Evolutionary conservation across 768 basidiomycete species (phyloP), one percentile per base, ranked within the genome.

Genomic region (Lactarius evosmus): DNA sequence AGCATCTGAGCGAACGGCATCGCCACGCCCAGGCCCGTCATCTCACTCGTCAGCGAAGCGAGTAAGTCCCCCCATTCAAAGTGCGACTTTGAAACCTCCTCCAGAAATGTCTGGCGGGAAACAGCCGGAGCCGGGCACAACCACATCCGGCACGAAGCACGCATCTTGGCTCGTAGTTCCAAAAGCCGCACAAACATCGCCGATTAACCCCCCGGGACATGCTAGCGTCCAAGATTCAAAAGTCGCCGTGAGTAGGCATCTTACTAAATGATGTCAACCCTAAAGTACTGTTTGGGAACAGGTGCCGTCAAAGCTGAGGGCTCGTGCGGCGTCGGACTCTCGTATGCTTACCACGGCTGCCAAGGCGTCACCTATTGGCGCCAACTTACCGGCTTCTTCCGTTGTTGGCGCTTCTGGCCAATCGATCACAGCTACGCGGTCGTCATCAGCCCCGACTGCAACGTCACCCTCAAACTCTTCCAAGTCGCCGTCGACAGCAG

Each of bases 281-380:
- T 56, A 41, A 58, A 56, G 41, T 16, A 38, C 25, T 30, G 29
- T 29, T 22, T 11, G 16, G 22, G 22, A 30, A 50, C 49, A 65
- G 62, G 64, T 27, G 46, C 58, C 57, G 7, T 41, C 56, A 36
- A 60, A 58, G 54, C 19, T 44, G 30, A 64, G 66, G 30, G 66
- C 66, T 5, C 66, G 66, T 32, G 58, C 66, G 25, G 58, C 66
- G 12, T 67, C 66, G 12, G 66, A 67, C 40, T 67, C 66, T n/a
- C 66, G 66, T 29, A 61, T 55, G 4, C 56, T 60, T n/a, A 52
- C 50, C 22, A 14, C 44, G 50, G 49, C 38, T 0, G 54, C 55
- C 30, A 40, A 53, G 41, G 58, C 14, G 3, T 61, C 64, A 57
- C 7, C 51, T 5, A 56, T 41, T 27, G 44, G 36, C 60, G 51